Percentiles rank a stretch among this genome's conserved stretches.
These are phyloP conservation scores for Dictyostelium firmibasis DNA, from an alignment of 78 protist species.

Conservation along the genomic window DNA sequence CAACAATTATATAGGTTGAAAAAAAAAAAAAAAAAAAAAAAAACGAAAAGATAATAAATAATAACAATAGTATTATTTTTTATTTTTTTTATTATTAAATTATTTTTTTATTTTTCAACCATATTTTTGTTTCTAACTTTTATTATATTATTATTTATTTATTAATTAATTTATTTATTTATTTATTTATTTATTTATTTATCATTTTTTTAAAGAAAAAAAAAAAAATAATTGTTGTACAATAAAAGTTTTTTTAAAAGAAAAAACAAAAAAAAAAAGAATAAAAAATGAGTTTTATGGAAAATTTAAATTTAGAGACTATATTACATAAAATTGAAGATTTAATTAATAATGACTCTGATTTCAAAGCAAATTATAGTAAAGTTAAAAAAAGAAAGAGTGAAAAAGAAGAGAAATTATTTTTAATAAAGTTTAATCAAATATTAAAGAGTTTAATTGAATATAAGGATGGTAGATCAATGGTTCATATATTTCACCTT, in stretches of 20 bases:
- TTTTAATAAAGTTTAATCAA: neutral
- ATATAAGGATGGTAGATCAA: conserved; percentile 62
- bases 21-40: too few relatives aligned
- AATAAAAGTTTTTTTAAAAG: neutral
- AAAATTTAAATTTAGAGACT: conserved; percentile 16
- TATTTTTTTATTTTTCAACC: neutral
- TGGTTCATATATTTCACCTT: conserved; percentile 72
- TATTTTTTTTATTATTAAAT: neutral
- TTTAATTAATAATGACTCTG: conserved; percentile 7
- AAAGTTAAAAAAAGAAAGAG: conserved; percentile 63
- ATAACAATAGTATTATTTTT: too few relatives aligned
- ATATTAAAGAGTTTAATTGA: conserved; percentile 25
- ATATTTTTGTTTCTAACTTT: neutral
- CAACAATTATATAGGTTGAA: neutral
- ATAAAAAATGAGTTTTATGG: neutral
- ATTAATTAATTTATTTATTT: neutral
- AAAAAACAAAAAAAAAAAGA: neutral
- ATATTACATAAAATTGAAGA: conserved; percentile 41
- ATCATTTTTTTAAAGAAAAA: neutral
- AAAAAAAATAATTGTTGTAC: neutral
- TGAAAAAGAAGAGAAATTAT: conserved; percentile 48
- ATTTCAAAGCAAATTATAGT: conserved; percentile 31
- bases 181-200: neutral
- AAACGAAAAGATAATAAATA: neutral
- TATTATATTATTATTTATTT: neutral